Evolutionary conservation across 495 filamentous ascomycete genomes (phyloP), one percentile per base, ranked within the genome.

Genomic region (Aspergillus steynii): DNA sequence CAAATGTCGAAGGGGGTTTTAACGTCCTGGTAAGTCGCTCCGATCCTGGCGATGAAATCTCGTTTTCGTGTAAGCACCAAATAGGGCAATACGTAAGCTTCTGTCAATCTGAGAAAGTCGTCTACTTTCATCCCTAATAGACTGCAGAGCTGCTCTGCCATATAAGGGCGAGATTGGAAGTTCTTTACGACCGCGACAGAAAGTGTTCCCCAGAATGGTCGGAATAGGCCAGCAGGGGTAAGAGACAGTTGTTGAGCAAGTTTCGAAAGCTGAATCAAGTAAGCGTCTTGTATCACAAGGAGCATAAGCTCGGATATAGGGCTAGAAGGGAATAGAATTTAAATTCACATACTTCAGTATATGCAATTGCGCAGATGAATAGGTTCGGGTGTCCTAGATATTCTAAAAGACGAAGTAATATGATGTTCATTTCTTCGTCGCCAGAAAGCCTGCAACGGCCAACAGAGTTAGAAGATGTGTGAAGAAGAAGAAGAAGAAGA

Each of bases 331-430:
- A 32, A 32, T 4, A 3, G 31, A 32, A 3, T 7, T 4, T 32
- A 32, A 20, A 7, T 7, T 49, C 14, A 68, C 77, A 66, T 77
- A 90, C 88, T 78, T 96, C 92, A 64, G 89, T 90, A 71, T 90
- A 93, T 9, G 93, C 90, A 46, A 90, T 79, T 3, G 86, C 89
- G 62, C 86, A 90, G 4, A 97, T 78, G 5, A 96, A 83, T 20
- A 86, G 82, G 71, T 95, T 96, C 29, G 87, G 77, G 68, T 96
- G 86, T 10, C 93, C 94, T 1, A 98, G 80, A 68, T 93, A 97
- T 42, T 96, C 89, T 28, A 97, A 77, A 4, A 99, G 80, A 57
- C 87, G 87, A 50, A 96, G 77, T 34, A 99, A 80, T 42, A 92
- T 90, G 53, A 97, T 83, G 65, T 94, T 93, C 50, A 95, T 84